Base-by-base conservation (phyloP, 1,284 basidiomycete genomes). In the Cryptococcus wingfieldii region DNA sequence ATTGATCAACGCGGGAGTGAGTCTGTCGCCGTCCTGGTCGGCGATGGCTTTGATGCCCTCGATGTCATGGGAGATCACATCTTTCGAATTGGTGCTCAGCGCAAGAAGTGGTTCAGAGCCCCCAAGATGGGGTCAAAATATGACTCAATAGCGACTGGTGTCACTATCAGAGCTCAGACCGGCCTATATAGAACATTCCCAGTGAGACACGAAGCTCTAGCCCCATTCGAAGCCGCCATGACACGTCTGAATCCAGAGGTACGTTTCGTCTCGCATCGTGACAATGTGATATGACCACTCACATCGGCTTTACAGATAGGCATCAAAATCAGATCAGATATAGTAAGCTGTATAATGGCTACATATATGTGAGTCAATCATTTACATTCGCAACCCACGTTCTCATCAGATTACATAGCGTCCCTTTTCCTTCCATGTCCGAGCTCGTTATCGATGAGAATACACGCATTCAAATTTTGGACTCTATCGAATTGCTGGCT, bases 401-500 rank as follows among this genome's bases (percentile, higher is more conserved):
- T 14, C 10, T 31, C 47, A 34, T 7, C 6, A 23, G 23, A n/a
- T 5, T n/a, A 13, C 23, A 1, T 44, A 70, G 66, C 44, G 59
- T 65, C 42, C 61, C 65, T 10, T 62, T 57, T 6, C 66, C 66
- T 4, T 60, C 59, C 5, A 67, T 67, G 66, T 54, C 60, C 7
- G 67, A 70, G 54, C 59, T 72, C 9, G 57, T 68, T 37, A 71
- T 72, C 54, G 63, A 72, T 51, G 61, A 56, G 19, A 63, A 75
- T 51, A 69, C 69, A 16, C 67, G 65, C 50, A 69, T 72, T 13
- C 72, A 75, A 48, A 69, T 75, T 41, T 56, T 73, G 18, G 68
- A 86, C 54, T 81, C 79, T 25, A 84, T 89, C 68, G 69, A 72
- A 46, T 79, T 83, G 59, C 79, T 90, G 4, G 83, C 84, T 5